Conservation (phyloP, 2,329 filamentous ascomycete genomes). For the Beauveria sp. region DNA sequence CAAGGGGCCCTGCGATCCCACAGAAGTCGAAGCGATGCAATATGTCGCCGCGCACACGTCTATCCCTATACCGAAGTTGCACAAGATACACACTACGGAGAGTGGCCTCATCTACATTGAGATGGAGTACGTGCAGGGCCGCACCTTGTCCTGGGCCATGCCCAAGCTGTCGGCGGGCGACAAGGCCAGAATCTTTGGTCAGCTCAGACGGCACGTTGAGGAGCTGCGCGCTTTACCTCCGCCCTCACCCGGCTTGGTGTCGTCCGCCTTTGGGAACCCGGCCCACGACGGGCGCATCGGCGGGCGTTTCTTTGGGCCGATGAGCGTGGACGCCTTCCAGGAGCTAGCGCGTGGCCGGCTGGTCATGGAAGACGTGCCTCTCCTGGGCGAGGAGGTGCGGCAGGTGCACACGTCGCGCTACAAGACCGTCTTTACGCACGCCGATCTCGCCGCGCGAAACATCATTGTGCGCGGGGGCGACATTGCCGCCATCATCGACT, state of each 20-base stretch:
- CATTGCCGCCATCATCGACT: conserved; percentile 24
- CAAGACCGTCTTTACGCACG: conserved; percentile 20
- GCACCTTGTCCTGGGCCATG: conserved; percentile 6
- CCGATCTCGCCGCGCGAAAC: conserved; percentile 20
- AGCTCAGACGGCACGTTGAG: conserved; percentile 18
- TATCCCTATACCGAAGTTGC: conserved; percentile 21
- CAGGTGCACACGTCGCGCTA: conserved; percentile 19
- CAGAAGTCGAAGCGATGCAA: conserved; percentile 23
- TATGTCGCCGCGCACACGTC: conserved; percentile 21
- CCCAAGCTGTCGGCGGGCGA: conserved; percentile 11
- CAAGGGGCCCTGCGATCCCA: conserved; percentile 22
- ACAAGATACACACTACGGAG: conserved; percentile 16
- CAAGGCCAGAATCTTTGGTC: conserved; percentile 15
- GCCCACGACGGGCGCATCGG: conserved; percentile 21
- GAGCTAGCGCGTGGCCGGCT: conserved; percentile 17
- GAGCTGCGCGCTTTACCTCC: conserved; percentile 19
- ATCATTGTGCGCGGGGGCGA: conserved; percentile 21
- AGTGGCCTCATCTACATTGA: conserved; percentile 19
- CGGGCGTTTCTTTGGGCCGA: conserved; percentile 19
- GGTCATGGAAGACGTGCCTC: conserved; percentile 17
- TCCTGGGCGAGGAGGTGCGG: conserved; percentile 18
- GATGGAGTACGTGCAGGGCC: conserved; percentile 20
- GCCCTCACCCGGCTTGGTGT: conserved; percentile 16
- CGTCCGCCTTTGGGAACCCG: conserved; percentile 20
- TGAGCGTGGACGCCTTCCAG: conserved; percentile 20